These are phyloP conservation scores for Claviceps monticola DNA, from an alignment of 2,329 filamentous ascomycete species.

Conservation along the genomic window DNA sequence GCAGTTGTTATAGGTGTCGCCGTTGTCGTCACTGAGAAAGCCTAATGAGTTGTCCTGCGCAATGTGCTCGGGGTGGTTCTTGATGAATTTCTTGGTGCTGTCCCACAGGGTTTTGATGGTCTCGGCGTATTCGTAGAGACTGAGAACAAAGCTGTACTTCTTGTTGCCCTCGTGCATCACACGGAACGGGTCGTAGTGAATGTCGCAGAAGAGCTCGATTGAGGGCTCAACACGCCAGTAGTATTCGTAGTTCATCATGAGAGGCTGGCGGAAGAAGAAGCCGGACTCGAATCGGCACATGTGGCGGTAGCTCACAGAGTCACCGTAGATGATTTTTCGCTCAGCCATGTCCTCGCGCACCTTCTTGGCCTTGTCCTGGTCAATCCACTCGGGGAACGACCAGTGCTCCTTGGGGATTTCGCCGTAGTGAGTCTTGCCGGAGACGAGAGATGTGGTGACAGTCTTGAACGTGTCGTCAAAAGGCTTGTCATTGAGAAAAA, in stretches of 20 bases:
- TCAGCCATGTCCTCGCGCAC: conserved; percentile 89
- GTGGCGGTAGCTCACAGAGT: conserved; percentile 92
- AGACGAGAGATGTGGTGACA: conserved; percentile 78
- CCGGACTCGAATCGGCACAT: conserved; percentile 99
- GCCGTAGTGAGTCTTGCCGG: conserved; percentile 83
- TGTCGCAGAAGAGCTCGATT: conserved; percentile 90
- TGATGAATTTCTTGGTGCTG: conserved; percentile 87
- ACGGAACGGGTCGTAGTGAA: conserved; percentile 91
- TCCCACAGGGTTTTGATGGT: conserved; percentile 96
- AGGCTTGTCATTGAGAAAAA: conserved; percentile 92
- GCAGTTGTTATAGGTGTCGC: conserved; percentile 90
- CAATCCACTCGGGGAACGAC: conserved; percentile 93
- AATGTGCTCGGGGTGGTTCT: conserved; percentile 79
- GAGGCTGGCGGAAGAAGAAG: conserved; percentile 92
- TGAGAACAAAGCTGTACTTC: conserved; percentile 96
- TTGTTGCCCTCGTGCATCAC: conserved; percentile 93
- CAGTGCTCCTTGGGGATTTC: conserved; percentile 84
- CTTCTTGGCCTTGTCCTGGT: conserved; percentile 81
- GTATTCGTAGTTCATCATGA: conserved; percentile 96
- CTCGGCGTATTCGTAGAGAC: conserved; percentile 90
- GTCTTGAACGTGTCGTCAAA: conserved; percentile 92
- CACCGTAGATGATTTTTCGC: conserved; percentile 95
- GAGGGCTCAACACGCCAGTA: conserved; percentile 99
- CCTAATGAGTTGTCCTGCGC: conserved; percentile 71
- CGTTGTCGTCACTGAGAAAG: conserved; percentile 83